Percentiles rank a stretch among this genome's conserved stretches.
phyloP scores from a whole-genome alignment of 441 rosid species.

The Arabidopsis hybrid region DNA sequence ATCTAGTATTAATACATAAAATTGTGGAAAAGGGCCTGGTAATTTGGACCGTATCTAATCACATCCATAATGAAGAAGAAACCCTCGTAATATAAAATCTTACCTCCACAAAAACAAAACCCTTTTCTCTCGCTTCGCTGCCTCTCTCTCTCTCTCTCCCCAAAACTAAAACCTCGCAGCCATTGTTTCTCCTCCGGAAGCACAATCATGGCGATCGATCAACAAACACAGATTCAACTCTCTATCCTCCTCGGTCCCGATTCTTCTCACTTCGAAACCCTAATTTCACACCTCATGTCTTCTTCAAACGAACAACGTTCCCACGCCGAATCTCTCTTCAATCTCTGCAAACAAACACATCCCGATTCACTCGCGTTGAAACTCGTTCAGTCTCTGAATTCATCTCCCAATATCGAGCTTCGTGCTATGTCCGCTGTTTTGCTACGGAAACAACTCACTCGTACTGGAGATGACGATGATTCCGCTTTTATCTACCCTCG shows the following conservation, averaged over 20 bases:
- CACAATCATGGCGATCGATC: slow-evolving; percentile 45
- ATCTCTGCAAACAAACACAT: slow-evolving; percentile 51
- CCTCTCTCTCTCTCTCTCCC: background rate
- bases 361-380: slow-evolving; percentile 54
- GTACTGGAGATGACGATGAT: slow-evolving; percentile 43
- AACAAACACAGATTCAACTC: slow-evolving; percentile 52
- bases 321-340: slow-evolving; percentile 55
- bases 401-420: slow-evolving; percentile 43
- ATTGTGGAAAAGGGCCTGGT: too few species aligned
- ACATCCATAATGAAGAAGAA: too few species aligned
- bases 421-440: slow-evolving; percentile 59
- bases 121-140: background rate
- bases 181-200: slow-evolving; percentile 10
- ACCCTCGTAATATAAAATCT: background rate
- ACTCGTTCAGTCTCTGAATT: slow-evolving; percentile 49
- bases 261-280: slow-evolving; percentile 54
- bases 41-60: too few species aligned
- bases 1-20: too few species aligned
- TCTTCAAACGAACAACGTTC: slow-evolving; percentile 61
- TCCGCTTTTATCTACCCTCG: slow-evolving; percentile 44
- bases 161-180: slow-evolving; percentile 6
- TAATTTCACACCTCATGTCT: slow-evolving; percentile 59
- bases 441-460: slow-evolving; percentile 56
- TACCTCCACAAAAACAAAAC: background rate
- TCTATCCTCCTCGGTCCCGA: slow-evolving; percentile 53